Conservation (phyloP, 306 rosid species). For the Senna tora region DNA sequence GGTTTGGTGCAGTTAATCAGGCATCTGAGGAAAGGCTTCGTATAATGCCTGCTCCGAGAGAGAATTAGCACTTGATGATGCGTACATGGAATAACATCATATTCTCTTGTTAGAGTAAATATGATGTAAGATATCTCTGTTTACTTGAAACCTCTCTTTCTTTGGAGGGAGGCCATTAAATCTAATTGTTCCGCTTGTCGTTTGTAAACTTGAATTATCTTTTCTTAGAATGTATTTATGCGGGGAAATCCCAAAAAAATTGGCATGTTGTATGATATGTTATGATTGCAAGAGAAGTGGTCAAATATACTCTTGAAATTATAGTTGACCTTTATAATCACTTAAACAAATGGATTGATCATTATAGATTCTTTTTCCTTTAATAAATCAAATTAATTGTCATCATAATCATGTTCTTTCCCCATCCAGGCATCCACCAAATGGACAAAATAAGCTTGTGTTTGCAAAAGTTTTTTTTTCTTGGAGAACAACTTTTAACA, state of each 20-base stretch:
- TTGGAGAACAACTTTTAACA: not conserved
- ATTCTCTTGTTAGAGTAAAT: not conserved
- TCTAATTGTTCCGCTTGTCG: not conserved
- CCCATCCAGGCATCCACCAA: not conserved
- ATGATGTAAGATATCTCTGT: constrained; percentile 27
- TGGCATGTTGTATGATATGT: not conserved
- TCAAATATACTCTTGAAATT: not conserved
- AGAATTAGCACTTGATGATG: constrained; percentile 39
- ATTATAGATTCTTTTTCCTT: not conserved
- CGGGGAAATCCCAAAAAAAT: not conserved
- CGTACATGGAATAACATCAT: constrained; percentile 13
- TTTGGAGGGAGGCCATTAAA: not conserved
- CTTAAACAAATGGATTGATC: not conserved
- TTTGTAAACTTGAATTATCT: not conserved
- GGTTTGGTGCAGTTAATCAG: constrained; percentile 53
- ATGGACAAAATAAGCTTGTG: not conserved
- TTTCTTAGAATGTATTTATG: not conserved
- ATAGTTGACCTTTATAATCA: not conserved
- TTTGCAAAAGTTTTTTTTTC: not conserved
- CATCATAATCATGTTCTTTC: not conserved
- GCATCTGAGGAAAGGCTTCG: constrained; percentile 70
- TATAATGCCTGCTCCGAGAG: constrained; percentile 78
- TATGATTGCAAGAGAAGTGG: not conserved
- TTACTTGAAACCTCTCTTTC: constrained; percentile 17
- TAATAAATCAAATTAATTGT: not conserved